Conservation (phyloP, 345 rosid species). For the Theobroma cacao region DNA sequence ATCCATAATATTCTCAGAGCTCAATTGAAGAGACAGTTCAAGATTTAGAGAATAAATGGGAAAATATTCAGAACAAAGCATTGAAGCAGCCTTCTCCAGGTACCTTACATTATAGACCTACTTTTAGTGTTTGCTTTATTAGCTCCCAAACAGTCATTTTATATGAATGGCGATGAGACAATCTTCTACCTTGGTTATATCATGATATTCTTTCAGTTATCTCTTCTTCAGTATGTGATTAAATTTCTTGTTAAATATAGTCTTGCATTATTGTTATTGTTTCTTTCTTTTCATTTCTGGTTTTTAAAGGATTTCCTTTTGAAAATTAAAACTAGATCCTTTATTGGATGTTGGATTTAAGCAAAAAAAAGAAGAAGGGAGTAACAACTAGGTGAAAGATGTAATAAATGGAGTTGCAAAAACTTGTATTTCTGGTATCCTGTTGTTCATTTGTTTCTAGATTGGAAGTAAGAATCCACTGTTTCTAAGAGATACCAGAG, state of each 20-base stretch:
- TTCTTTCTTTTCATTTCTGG: neutral
- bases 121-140: neutral
- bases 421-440: neutral
- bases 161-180: neutral
- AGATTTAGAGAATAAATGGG: constrained; percentile 75
- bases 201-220: neutral
- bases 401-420: neutral
- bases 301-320: constrained; percentile 7
- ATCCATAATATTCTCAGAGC: constrained; percentile 42
- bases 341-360: neutral
- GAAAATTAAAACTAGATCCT: neutral
- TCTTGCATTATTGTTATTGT: neutral
- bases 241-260: neutral
- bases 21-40: constrained; percentile 66
- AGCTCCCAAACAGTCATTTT: neutral
- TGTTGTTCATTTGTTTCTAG: no score
- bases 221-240: neutral
- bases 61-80: constrained; percentile 60
- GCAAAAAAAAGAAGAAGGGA: neutral
- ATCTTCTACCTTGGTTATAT: neutral
- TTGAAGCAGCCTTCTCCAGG: constrained; percentile 87
- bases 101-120: constrained; percentile 17
- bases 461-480: neutral
- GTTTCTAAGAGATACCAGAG: neutral
- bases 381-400: neutral